Evolutionary conservation across 78 protist genomes (phyloP).

Genomic region (Speleostelium caveatum): DNA sequence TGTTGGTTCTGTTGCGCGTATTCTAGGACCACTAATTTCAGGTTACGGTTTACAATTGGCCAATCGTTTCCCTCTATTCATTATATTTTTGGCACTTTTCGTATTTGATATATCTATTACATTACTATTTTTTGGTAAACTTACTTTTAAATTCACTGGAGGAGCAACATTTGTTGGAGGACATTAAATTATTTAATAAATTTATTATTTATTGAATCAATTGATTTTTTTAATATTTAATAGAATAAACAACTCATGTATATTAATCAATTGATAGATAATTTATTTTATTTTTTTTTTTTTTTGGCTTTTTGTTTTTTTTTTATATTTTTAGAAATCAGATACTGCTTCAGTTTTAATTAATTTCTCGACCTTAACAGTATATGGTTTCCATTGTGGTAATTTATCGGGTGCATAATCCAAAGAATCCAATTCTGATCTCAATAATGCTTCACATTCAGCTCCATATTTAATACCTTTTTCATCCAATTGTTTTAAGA

Average conservation of each 20-base stretch:
- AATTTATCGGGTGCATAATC: slow-evolving; percentile 46
- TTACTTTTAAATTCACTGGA: slow-evolving; percentile 54
- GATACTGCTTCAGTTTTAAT: no score
- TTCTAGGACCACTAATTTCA: slow-evolving; percentile 59
- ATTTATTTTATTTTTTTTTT: no score
- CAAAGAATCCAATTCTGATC: slow-evolving; percentile 21
- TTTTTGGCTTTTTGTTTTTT: no score
- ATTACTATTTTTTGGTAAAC: slow-evolving; percentile 30
- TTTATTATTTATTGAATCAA: no score
- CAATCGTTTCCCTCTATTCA: slow-evolving; percentile 47
- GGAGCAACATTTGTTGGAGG: no score
- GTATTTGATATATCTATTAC: slow-evolving; percentile 57
- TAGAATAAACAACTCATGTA: no score
- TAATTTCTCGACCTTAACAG: not conserved
- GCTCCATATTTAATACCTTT: slow-evolving; percentile 35
- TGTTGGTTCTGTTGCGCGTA: slow-evolving; percentile 52
- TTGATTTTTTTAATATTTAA: no score
- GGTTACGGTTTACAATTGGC: slow-evolving; percentile 33
- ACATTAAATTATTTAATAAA: no score
- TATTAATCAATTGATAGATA: no score
- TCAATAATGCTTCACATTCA: slow-evolving; percentile 10
- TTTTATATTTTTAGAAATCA: no score
- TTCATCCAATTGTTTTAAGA: slow-evolving; percentile 33
- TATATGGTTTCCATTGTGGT: slow-evolving; percentile 41
- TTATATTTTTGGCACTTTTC: slow-evolving; percentile 27